Percentiles rank a stretch among this genome's conserved stretches.
Evolutionary conservation across 176 grass and related monocot species (phyloP).

Genomic region (Aegilops umbellulata): DNA sequence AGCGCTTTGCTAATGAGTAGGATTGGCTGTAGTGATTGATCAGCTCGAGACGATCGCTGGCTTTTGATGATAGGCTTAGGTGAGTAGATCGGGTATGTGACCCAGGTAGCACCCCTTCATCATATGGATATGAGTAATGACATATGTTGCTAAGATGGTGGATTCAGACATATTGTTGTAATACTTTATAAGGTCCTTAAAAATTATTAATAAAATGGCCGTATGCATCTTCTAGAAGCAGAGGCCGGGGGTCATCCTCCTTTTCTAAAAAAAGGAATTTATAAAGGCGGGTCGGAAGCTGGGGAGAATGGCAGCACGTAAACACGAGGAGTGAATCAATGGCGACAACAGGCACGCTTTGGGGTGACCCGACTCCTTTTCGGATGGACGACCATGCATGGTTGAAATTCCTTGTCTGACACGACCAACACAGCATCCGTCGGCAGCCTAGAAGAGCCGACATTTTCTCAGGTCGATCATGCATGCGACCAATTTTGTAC

Average conservation of each 20-base stretch:
- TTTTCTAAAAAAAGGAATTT: no score
- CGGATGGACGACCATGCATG: background rate
- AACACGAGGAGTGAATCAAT: background rate
- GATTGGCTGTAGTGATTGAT: background rate
- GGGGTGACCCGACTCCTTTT: background rate
- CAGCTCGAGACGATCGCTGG: background rate
- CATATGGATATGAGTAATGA: no score
- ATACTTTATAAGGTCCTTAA: no score
- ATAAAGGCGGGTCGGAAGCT: constrained; percentile 4
- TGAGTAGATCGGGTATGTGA: no score
- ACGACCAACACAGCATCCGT: background rate
- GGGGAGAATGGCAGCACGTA: background rate
- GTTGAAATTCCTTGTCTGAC: background rate
- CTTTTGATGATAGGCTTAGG: no score
- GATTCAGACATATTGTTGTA: no score
- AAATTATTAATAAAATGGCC: no score
- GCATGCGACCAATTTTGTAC: background rate
- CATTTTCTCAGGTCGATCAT: background rate
- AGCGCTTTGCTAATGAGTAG: background rate
- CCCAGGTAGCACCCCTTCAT: no score
- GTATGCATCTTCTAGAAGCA: no score
- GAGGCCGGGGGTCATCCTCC: no score
- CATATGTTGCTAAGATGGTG: no score
- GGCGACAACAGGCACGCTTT: background rate
- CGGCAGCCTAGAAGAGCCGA: background rate